Evolutionary conservation across 2,329 filamentous ascomycete species (phyloP), one percentile per base, ranked within the genome.

Genomic region (Apiospora rasikravindrae): DNA sequence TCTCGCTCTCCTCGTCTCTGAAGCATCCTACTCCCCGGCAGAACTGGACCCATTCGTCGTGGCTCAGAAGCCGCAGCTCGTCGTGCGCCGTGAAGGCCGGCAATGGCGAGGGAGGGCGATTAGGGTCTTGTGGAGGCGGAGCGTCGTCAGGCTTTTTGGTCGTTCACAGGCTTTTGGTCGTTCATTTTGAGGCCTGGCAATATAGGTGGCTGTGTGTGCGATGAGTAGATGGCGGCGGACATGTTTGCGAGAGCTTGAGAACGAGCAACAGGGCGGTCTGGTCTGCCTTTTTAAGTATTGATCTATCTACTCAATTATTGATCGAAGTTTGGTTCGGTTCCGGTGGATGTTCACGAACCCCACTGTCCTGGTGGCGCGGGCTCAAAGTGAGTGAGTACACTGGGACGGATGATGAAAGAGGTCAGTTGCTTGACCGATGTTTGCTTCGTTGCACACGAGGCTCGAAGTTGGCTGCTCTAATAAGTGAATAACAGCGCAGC

Each of bases 21-120:
- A 87, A 80, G 8, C 84, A 86, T 0, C 86, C 86, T 33, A 88
- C 76, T 0, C 84, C 84, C n/a, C 82, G 82, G 26, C 86, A 87
- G 66, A 88, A 79, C 24, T 84, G 80, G 2, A 81, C 76, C 86
- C 86, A 87, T 74, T 88, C 87, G 4, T 79, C 72, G 5, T 83
- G 78, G 0, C 83, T 78, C 7, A 88, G 80, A 70, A 85, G 83
- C 44, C 86, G 82, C 73, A 78, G 42, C 73, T 76, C 57, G 73
- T 70, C 37, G 57, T 69, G 24, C 2, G 44, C 40, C 22, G 44
- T 68, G 66, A 14, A 29, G 70, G 24, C 33, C 49, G 66, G 29
- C 66, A 33, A 33, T 66, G n/a, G 57, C 64, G 33, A 45, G 72
- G 66, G 72, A 70, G 8, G 66, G 33, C 26, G n/a, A 2, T 24